These are phyloP conservation scores for Eucalyptus lansdowneana DNA, from an alignment of 345 rosid species.

Conservation along the genomic window DNA sequence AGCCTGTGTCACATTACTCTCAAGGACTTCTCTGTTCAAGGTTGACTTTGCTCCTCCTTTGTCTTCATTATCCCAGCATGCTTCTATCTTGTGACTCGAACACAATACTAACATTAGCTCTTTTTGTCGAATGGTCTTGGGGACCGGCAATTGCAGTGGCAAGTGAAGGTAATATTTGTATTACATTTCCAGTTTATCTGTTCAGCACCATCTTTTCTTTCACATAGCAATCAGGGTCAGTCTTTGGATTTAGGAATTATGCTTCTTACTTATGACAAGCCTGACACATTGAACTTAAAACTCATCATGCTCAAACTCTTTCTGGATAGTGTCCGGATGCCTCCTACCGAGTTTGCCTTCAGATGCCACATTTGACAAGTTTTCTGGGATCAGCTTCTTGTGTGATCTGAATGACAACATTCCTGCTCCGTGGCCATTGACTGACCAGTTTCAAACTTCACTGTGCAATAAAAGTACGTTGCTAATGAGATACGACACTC, in stretches of 20 bases:
- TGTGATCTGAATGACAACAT: conserved; percentile 97
- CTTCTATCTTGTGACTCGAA: not conserved
- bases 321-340: conserved; percentile 66
- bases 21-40: conserved; percentile 97
- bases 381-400: conserved; percentile 76
- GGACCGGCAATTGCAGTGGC: conserved; percentile 31
- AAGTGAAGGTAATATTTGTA: conserved; percentile 35
- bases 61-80: not conserved
- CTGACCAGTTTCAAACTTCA: conserved; percentile 41
- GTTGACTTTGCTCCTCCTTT: conserved; percentile 18
- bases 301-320: not conserved
- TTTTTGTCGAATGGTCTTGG: not conserved
- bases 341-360: conserved; percentile 95
- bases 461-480: conserved; percentile 68
- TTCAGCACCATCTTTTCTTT: not conserved
- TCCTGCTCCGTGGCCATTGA: conserved; percentile 87
- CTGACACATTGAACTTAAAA: not conserved
- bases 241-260: not conserved
- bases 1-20: conserved; percentile 77
- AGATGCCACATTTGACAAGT: conserved; percentile 76
- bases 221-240: not conserved
- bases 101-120: conserved; percentile 5
- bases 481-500: not conserved
- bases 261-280: not conserved
- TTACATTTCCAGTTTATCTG: not conserved